These are phyloP conservation scores for Diaporthe sp. DNA, from an alignment of 2,329 filamentous ascomycete species.

Conservation along the genomic window DNA sequence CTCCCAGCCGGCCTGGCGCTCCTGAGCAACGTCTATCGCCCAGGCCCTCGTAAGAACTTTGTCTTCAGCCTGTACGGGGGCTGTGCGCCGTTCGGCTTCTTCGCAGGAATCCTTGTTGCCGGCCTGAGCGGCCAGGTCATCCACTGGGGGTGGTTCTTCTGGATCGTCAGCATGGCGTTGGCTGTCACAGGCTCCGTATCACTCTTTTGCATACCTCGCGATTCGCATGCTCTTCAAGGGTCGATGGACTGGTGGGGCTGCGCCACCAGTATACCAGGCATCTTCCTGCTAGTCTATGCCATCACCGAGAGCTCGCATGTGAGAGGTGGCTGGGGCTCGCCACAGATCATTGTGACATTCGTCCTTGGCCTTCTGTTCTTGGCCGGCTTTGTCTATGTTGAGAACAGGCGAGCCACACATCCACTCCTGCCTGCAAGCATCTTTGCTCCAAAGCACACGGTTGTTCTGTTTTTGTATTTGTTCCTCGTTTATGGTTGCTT, in stretches of 20 bases:
- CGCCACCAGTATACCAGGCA: conserved; percentile 66
- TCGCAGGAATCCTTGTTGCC: conserved; percentile 70
- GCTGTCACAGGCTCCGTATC: conserved; percentile 56
- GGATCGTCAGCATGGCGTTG: conserved; percentile 64
- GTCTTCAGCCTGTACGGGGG: conserved; percentile 65
- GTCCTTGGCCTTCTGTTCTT: conserved; percentile 56
- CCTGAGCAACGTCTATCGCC: conserved; percentile 70
- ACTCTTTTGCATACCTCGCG: conserved; percentile 35
- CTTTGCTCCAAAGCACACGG: conserved; percentile 17
- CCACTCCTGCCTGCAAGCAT: conserved; percentile 18
- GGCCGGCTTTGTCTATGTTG: not conserved
- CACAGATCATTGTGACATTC: conserved; percentile 75
- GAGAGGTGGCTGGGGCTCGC: conserved; percentile 72
- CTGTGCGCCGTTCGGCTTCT: conserved; percentile 61
- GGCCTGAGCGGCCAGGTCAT: conserved; percentile 68
- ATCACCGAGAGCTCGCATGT: conserved; percentile 77
- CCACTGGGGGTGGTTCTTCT: conserved; percentile 73
- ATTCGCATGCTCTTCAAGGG: conserved; percentile 50
- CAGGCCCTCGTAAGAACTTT: conserved; percentile 73
- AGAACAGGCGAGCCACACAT: not conserved
- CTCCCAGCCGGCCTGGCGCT: conserved; percentile 72
- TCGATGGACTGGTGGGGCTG: conserved; percentile 76
- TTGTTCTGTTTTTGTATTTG: not conserved
- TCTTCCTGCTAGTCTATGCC: conserved; percentile 76
- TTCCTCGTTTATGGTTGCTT: conserved; percentile 11